Evolutionary conservation across 2,329 filamentous ascomycete species (phyloP).

Genomic region (Madurella fahalii): DNA sequence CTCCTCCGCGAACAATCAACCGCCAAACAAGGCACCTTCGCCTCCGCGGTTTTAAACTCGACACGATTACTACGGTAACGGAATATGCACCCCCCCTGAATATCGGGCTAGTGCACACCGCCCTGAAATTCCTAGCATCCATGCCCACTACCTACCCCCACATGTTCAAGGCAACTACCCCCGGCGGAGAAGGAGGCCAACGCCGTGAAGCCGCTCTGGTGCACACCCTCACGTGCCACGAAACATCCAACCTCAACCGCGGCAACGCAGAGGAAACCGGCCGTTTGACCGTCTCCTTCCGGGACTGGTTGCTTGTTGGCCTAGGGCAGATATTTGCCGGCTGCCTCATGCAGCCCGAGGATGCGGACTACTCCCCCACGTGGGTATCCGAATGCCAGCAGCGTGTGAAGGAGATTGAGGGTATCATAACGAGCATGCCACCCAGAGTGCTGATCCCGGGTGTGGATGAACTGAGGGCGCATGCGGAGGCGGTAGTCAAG

Average conservation of each 20-base stretch:
- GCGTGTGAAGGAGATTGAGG: not conserved
- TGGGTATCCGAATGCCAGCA: not conserved
- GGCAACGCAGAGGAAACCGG: not conserved
- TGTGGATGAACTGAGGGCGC: conserved; percentile 3
- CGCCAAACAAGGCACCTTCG: not conserved
- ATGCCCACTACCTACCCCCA: not conserved
- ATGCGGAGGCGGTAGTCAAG: not conserved
- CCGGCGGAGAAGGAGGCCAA: not conserved
- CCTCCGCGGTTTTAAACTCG: conserved; percentile 3
- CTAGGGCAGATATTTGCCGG: conserved; percentile 1
- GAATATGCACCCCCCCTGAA: not conserved
- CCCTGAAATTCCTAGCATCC: conserved; percentile 2
- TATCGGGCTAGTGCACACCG: not conserved
- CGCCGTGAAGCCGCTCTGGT: conserved; percentile 2
- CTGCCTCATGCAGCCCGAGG: not conserved
- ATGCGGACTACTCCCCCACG: not conserved
- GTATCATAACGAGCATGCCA: not conserved
- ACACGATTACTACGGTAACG: not conserved
- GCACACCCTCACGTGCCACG: conserved; percentile 7
- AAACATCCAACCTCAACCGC: not conserved
- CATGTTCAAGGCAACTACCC: not conserved
- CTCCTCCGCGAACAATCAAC: not conserved
- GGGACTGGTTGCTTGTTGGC: conserved; percentile 5
- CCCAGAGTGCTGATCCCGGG: not conserved
- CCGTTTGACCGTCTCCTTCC: not conserved